Conservation (phyloP, 768 basidiomycete genomes). For the Trametes meyenii region DNA sequence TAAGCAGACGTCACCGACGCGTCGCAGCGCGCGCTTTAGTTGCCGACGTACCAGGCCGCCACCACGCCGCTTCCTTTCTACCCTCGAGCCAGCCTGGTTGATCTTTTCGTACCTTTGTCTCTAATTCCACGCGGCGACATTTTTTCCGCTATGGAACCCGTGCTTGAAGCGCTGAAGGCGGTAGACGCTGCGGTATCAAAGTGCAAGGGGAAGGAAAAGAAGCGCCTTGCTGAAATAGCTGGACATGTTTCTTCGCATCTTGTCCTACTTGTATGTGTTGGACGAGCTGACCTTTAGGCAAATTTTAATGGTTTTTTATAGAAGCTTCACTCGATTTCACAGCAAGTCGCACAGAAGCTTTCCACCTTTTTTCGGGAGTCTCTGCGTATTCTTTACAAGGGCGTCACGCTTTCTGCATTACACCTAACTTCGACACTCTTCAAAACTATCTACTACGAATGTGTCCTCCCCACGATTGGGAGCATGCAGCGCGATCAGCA, state of each 20-base stretch:
- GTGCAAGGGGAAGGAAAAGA: conserved; percentile 32
- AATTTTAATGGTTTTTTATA: conserved; percentile 23
- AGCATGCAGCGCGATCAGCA: conserved; percentile 28
- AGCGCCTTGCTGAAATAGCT: conserved; percentile 38
- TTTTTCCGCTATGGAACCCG: conserved; percentile 3
- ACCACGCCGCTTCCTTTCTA: conserved; percentile 5
- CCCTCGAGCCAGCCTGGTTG: too few species aligned
- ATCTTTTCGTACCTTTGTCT: too few species aligned
- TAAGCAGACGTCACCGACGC: neutral
- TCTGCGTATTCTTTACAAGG: conserved; percentile 48
- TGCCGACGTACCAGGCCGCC: too few species aligned
- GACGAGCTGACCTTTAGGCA: neutral
- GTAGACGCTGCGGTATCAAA: conserved; percentile 38
- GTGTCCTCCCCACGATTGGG: conserved; percentile 34
- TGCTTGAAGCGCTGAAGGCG: conserved; percentile 36
- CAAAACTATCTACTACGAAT: conserved; percentile 41
- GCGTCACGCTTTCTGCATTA: conserved; percentile 43
- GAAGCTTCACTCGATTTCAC: conserved; percentile 44
- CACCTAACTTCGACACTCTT: conserved; percentile 47
- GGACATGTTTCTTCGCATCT: conserved; percentile 46
- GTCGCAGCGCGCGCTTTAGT: too few species aligned
- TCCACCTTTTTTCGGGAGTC: conserved; percentile 44
- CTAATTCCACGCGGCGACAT: too few species aligned
- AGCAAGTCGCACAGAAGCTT: conserved; percentile 43
- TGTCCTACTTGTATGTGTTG: conserved; percentile 44